Base-by-base conservation (phyloP, 345 rosid genomes). In the Theobroma cacao region DNA sequence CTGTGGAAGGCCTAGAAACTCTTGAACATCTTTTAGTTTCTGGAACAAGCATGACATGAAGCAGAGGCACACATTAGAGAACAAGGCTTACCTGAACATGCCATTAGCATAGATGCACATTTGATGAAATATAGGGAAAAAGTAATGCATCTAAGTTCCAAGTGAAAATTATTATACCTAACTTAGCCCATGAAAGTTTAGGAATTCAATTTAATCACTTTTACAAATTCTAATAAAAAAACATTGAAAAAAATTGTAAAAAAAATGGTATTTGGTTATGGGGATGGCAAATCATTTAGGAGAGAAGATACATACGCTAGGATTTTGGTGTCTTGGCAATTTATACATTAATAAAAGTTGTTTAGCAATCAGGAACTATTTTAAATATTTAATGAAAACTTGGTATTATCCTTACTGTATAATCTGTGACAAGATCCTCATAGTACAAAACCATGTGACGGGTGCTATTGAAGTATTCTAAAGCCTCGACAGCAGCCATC, bases 361-460 rank as follows among this genome's bases (percentile, higher is more conserved):
- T 38, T 22, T 40, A 36, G 8, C 15, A 70, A 15, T 22, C 18
- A 2, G 12, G 26, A 73, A 70, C 20, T 53, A 36, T 12, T 1
- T 5, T 26, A 60, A 59, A 24, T 17, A 41, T 75, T 60, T 45
- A 4, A 20, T 3, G 7, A 60, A 8, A 75, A 45, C 4, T n/a
- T 13, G 34, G 47, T 28, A 18, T 2, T 7, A n/a, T 67, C 74
- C 85, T 87, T 84, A 93, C 97, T 65, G 86, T 84, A 4, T 6
- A 85, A 80, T 90, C 84, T 75, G 80, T 88, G 8, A 91, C 41
- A 17, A 93, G 91, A 85, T 95, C 99, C 88, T 95, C 99, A 1
- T 95, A 95, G 83, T 85, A 92, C 65, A 95, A 61, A 81, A 90
- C 84, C 0, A 94, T 88, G 76, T 96, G 98, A 22, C 92, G 90